Evolutionary conservation across 2,329 filamentous ascomycete genomes (phyloP).

Genomic region (Xylariales sp.): DNA sequence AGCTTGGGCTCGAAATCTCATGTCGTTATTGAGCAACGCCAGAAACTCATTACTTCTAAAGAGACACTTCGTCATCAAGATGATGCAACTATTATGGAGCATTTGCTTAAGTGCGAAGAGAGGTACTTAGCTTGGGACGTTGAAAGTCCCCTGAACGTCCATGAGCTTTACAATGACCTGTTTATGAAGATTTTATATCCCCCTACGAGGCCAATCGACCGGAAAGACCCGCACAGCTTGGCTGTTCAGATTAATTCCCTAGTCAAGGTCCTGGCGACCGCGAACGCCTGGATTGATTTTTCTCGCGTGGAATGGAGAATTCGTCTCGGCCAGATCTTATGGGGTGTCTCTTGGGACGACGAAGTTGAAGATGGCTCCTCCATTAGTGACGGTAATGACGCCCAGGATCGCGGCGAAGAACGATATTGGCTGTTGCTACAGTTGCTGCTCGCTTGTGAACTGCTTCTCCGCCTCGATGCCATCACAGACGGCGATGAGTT

Average conservation of each 20-base stretch:
- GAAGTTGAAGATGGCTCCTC: conserved; percentile 49
- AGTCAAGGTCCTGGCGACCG: conserved; percentile 58
- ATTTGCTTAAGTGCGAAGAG: conserved; percentile 52
- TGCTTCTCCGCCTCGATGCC: conserved; percentile 60
- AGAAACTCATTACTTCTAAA: conserved; percentile 48
- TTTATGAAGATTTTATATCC: conserved; percentile 57
- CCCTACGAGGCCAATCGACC: conserved; percentile 51
- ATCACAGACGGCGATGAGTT: conserved; percentile 58
- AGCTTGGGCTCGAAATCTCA: conserved; percentile 49
- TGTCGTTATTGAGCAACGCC: conserved; percentile 53
- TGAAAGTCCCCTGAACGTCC: conserved; percentile 43
- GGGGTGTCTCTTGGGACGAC: conserved; percentile 52
- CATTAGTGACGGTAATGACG: conserved; percentile 42
- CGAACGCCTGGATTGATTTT: conserved; percentile 71
- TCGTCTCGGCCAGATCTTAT: conserved; percentile 66
- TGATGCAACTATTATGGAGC: conserved; percentile 54
- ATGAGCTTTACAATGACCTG: conserved; percentile 58
- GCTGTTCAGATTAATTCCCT: conserved; percentile 67
- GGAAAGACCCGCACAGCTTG: conserved; percentile 56
- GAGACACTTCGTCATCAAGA: conserved; percentile 53
- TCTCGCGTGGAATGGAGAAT: conserved; percentile 73
- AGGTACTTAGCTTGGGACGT: conserved; percentile 50
- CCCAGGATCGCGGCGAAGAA: conserved; percentile 53
- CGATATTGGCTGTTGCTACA: conserved; percentile 65
- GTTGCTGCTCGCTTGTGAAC: conserved; percentile 59